These are phyloP conservation scores for Meyerozyma guilliermondii DNA, from an alignment of 1,139 yeast genomes.

Conservation along the genomic window DNA sequence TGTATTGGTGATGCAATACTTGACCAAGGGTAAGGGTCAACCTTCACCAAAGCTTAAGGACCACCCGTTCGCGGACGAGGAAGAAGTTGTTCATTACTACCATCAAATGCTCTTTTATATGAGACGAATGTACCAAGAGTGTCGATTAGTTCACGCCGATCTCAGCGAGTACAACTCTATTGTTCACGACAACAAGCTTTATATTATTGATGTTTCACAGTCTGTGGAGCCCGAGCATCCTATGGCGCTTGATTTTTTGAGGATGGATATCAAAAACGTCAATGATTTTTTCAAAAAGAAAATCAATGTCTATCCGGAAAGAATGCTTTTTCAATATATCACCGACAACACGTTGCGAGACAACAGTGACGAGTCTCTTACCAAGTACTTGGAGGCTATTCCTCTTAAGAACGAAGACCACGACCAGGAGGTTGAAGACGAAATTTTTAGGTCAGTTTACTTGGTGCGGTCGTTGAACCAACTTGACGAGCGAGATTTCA, in stretches of 20 bases:
- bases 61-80: conserved; percentile 61
- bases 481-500: conserved; percentile 83
- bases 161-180: conserved; percentile 91
- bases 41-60: conserved; percentile 88
- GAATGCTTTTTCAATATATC: conserved; percentile 73
- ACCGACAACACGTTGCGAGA: conserved; percentile 34
- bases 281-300: conserved; percentile 79
- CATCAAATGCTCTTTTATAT: conserved; percentile 78
- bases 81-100: conserved; percentile 65
- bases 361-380: conserved; percentile 38
- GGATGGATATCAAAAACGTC: conserved; percentile 97
- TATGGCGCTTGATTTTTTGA: conserved; percentile 84
- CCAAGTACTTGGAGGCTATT: conserved; percentile 34
- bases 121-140: conserved; percentile 80
- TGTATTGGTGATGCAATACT: conserved; percentile 91
- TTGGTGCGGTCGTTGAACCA: conserved; percentile 72
- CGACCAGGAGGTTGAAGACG: conserved; percentile 66
- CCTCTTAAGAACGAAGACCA: conserved; percentile 45
- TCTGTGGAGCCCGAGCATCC: conserved; percentile 98
- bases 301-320: conserved; percentile 75
- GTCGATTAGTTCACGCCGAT: conserved; percentile 95
- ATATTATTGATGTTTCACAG: conserved; percentile 95
- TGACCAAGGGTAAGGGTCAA: conserved; percentile 72
- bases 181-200: conserved; percentile 73
- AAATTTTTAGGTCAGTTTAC: conserved; percentile 81